Evolutionary conservation across 331 rosid genomes (phyloP), one percentile per base, ranked within the genome.

Genomic region (Malus hybrid): DNA sequence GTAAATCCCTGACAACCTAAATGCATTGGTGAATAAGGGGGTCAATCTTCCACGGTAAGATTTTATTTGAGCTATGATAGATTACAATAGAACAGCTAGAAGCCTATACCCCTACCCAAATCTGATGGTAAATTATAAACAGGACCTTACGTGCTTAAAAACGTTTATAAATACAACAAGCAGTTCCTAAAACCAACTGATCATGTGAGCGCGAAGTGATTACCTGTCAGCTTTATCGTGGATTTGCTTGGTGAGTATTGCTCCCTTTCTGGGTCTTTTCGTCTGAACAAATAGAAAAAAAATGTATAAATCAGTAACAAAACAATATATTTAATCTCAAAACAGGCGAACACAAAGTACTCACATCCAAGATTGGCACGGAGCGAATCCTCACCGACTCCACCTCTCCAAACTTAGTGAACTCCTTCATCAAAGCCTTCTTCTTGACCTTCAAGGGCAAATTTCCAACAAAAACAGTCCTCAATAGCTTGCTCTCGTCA

Each of bases 371-470:
- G 57, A 94, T 31, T 3, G 97, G 97, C 57, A 94, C 90, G 22
- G 97, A 94, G 9, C 99, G 97, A 78, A 92, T 83, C 89, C 99
- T 94, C 65, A 94, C 93, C n/a, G 97, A 92, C 65, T 94, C 99
- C 24, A 94, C 90, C 83, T 94, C 99, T 14, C 97, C 99, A 80
- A 90, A 94, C 56, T 84, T 82, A 82, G 77, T 76, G 68, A 94
- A 94, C 75, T 94, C 97, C 81, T 82, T 88, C 57, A 83, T 72
- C 72, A 94, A 71, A 65, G 83, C 84, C 85, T 94, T 94, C 88
- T 92, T 92, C 75, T 92, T 94, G 74, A 86, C 82, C 79, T 83
- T 87, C 71, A 90, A 78, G 3, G 96, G 96, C 79, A 94, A 89
- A 79, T 94, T 94, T 59, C 99, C 97, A 29, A 94, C 92, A 77